Conservation (phyloP, 192 early-diverging fungal genomes). For the Entomortierella parvispora region DNA sequence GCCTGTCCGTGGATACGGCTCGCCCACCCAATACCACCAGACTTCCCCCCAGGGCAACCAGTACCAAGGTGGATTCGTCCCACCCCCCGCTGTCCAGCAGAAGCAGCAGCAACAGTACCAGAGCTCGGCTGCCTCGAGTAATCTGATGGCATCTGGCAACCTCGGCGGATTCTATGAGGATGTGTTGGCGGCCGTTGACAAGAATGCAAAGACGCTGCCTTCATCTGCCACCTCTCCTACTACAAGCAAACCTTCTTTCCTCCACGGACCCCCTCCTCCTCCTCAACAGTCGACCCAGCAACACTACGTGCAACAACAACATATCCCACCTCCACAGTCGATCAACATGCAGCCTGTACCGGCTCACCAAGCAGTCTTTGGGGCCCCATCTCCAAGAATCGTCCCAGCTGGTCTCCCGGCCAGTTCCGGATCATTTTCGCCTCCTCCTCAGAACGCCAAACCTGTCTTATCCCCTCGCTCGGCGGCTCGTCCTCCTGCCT, state of each 20-base stretch:
- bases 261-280: not conserved
- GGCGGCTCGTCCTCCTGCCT: slow-evolving; percentile 9
- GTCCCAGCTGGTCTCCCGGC: slow-evolving; percentile 3
- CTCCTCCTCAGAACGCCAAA: not conserved
- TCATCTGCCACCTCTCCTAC: not conserved
- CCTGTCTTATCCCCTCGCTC: slow-evolving; percentile 16
- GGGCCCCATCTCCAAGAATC: slow-evolving; percentile 44
- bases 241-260: not conserved
- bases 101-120: too few relatives aligned
- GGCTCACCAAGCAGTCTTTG: slow-evolving; percentile 25
- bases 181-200: slow-evolving; percentile 42
- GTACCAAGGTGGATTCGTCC: slow-evolving; percentile 2
- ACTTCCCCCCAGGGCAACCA: slow-evolving; percentile 1
- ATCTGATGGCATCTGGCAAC: too few relatives aligned
- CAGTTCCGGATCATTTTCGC: not conserved
- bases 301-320: slow-evolving; percentile 20
- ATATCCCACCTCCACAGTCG: slow-evolving; percentile 4
- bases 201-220: not conserved
- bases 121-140: not conserved
- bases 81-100: slow-evolving; percentile 6
- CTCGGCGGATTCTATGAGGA: slow-evolving; percentile 48
- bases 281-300: not conserved
- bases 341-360: slow-evolving; percentile 7
- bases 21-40: slow-evolving; percentile 12
- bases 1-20: slow-evolving; percentile 6